These are phyloP conservation scores for Dioscorea zingiberensis DNA, from an alignment of 106 monocot genomes.

Conservation along the genomic window DNA sequence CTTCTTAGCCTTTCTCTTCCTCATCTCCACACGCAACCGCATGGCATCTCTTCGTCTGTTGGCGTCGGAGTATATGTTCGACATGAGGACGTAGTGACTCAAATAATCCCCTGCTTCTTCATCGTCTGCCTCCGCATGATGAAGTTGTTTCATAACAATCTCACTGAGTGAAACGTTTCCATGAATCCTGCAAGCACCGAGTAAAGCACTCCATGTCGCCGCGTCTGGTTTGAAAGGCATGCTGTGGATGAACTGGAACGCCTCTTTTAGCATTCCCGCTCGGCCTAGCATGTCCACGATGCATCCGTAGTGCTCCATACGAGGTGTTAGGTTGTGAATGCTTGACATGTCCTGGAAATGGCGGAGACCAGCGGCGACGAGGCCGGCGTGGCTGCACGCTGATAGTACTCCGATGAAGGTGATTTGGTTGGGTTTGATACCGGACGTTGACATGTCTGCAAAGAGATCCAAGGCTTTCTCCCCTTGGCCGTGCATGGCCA, in stretches of 20 bases:
- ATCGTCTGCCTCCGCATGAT: background rate
- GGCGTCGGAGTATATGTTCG: background rate
- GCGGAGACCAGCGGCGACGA: background rate
- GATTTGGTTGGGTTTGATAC: background rate
- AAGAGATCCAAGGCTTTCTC: conserved; percentile 5
- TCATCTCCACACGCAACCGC: background rate
- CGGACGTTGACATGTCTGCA: background rate
- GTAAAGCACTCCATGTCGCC: background rate
- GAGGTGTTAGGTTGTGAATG: background rate
- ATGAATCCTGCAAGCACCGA: conserved; percentile 2
- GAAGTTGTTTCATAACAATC: background rate
- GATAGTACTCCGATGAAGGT: conserved; percentile 2
- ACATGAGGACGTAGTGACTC: background rate
- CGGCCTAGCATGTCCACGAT: conserved; percentile 18
- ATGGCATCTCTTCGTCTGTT: background rate
- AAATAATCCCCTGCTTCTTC: background rate
- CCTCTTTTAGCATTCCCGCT: background rate
- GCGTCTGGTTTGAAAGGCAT: conserved; percentile 2
- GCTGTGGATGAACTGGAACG: background rate
- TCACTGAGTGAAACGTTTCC: background rate
- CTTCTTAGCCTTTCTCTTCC: background rate
- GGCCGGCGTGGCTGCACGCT: background rate
- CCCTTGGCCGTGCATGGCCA: conserved; percentile 4
- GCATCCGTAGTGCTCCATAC: background rate
- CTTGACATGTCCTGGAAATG: conserved; percentile 5